A percentile compares a stretch with the other conserved stretches of the same genome.
Evolutionary conservation across 2,329 filamentous ascomycete species (phyloP).

Genomic region (Verticillium nonalfalfae): DNA sequence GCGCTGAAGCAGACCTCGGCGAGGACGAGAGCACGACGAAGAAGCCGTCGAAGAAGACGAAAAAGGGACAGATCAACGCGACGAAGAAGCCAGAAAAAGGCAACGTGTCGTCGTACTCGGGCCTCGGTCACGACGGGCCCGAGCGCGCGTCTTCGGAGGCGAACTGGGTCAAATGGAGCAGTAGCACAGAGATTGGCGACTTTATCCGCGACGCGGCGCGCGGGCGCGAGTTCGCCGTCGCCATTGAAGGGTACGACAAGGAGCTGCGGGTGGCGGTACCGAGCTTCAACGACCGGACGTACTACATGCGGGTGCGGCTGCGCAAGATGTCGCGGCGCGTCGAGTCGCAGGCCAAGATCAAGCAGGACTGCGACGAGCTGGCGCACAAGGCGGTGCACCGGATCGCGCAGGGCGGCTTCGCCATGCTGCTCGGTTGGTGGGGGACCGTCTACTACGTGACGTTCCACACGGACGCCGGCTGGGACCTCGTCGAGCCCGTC

Average conservation of each 20-base stretch:
- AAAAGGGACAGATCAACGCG: constrained; percentile 9
- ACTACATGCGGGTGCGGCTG: constrained; percentile 74
- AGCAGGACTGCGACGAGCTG: constrained; percentile 72
- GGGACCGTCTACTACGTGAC: constrained; percentile 68
- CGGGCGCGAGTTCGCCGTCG: constrained; percentile 76
- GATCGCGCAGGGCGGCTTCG: constrained; percentile 75
- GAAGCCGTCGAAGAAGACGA: constrained; percentile 8
- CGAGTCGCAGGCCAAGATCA: constrained; percentile 63
- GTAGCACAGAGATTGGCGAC: constrained; percentile 84
- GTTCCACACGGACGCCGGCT: constrained; percentile 70
- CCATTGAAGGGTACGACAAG: constrained; percentile 61
- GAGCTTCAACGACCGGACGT: constrained; percentile 83
- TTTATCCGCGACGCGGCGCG: constrained; percentile 87
- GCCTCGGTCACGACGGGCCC: constrained; percentile 56
- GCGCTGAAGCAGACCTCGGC: constrained; percentile 63
- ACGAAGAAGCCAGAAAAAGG: constrained; percentile 15
- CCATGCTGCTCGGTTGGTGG: constrained; percentile 71
- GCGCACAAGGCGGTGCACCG: constrained; percentile 74
- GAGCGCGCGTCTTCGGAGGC: constrained; percentile 30
- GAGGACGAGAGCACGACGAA: not conserved
- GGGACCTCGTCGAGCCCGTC: constrained; percentile 87
- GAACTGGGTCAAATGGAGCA: constrained; percentile 78
- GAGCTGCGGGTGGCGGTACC: constrained; percentile 77
- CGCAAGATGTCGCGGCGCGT: constrained; percentile 66
- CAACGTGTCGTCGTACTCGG: constrained; percentile 64